These are phyloP conservation scores for Lasiosphaeria ovina DNA, from an alignment of 495 filamentous ascomycete species.

Conservation along the genomic window DNA sequence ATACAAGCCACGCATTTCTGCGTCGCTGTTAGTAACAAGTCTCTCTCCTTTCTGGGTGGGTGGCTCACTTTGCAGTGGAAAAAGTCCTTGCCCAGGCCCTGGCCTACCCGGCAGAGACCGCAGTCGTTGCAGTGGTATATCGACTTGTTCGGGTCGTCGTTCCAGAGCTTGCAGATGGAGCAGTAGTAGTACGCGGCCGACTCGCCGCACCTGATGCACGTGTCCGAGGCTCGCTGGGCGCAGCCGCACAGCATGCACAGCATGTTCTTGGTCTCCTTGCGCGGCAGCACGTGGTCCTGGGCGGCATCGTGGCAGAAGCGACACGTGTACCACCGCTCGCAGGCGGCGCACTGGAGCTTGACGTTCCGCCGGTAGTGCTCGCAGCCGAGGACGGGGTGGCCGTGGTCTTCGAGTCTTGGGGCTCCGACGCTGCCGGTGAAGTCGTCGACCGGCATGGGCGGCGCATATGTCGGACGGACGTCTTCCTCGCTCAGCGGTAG, in stretches of 20 bases:
- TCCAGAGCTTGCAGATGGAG: constrained; percentile 93
- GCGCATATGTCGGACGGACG: constrained; percentile 65
- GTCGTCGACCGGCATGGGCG: constrained; percentile 27
- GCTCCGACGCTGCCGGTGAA: constrained; percentile 25
- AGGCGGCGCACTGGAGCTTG: constrained; percentile 88
- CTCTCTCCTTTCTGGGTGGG: neutral
- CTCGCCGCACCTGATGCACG: constrained; percentile 72
- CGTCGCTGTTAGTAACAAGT: neutral
- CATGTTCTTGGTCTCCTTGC: constrained; percentile 89
- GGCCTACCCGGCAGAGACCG: constrained; percentile 88
- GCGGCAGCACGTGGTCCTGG: constrained; percentile 78
- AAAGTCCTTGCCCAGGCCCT: constrained; percentile 92
- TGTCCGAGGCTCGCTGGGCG: constrained; percentile 77
- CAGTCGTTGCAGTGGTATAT: constrained; percentile 98
- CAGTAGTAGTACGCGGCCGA: constrained; percentile 92
- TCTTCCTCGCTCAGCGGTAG: constrained; percentile 72
- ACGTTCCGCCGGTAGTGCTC: constrained; percentile 93
- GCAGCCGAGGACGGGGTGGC: constrained; percentile 65
- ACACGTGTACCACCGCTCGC: constrained; percentile 91
- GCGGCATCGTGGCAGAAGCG: constrained; percentile 89
- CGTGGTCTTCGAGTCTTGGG: constrained; percentile 43
- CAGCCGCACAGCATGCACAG: constrained; percentile 94
- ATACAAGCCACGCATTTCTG: constrained; percentile 91
- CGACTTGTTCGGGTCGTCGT: constrained; percentile 83
- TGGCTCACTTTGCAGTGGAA: constrained; percentile 88